Evolutionary conservation across 306 rosid genomes (phyloP).

Genomic region (Vigna reflexopilosa): DNA sequence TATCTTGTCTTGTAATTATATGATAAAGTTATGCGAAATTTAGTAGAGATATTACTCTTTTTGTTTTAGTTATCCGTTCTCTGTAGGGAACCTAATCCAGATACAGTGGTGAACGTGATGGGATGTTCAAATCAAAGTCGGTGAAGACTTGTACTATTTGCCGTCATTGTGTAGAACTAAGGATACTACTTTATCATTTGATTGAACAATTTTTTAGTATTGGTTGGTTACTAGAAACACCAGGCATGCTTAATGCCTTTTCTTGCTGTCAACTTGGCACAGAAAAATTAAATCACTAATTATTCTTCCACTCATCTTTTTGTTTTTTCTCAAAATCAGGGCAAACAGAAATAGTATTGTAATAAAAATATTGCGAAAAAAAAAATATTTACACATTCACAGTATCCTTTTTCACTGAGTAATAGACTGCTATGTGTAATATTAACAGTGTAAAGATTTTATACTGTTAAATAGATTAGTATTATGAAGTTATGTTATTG

Average conservation of each 20-base stretch:
- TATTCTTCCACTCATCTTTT: not conserved
- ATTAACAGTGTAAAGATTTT: not conserved
- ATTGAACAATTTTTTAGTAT: not conserved
- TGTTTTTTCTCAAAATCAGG: not conserved
- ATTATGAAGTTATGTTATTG: not conserved
- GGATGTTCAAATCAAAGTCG: conserved; percentile 47
- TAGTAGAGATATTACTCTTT: too few relatives aligned
- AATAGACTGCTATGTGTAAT: too few relatives aligned
- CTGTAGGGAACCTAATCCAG: not conserved
- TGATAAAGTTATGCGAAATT: not conserved
- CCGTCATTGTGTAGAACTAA: conserved; percentile 12
- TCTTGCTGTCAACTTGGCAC: conserved; percentile 15
- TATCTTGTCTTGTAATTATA: not conserved
- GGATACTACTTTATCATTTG: conserved; percentile 5
- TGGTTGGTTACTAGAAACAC: not conserved
- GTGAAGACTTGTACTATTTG: conserved; percentile 31
- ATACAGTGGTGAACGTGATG: conserved; percentile 14
- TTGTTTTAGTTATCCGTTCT: conserved; percentile 9
- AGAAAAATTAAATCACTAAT: not conserved
- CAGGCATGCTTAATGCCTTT: conserved; percentile 12
- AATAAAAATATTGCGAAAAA: too few relatives aligned
- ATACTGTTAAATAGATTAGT: not conserved
- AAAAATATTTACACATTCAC: too few relatives aligned
- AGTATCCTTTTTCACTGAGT: too few relatives aligned
- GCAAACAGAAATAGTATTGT: too few relatives aligned